Conservation (phyloP, 108 stramenopile genomes). For the Skeletonema menzelii region DNA sequence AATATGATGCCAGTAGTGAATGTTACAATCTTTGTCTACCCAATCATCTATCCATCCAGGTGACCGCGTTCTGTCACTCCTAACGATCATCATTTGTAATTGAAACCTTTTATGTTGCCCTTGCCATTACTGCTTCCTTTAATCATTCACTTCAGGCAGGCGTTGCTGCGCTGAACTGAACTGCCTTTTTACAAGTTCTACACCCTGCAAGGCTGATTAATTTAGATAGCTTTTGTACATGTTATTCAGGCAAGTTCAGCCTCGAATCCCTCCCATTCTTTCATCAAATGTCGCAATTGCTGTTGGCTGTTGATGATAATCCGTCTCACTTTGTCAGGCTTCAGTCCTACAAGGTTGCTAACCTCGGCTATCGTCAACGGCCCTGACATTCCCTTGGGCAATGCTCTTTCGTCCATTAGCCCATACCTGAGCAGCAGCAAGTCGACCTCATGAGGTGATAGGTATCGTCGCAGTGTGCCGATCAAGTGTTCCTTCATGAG, state of each 20-base stretch:
- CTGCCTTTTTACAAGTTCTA: no score
- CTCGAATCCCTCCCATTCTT: slow-evolving; percentile 74
- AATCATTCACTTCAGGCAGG: no score
- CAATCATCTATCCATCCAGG: no score
- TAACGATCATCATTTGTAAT: no score
- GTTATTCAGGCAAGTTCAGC: slow-evolving; percentile 41
- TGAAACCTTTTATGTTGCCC: no score
- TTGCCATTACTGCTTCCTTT: no score
- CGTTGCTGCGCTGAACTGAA: no score
- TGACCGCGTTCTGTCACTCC: no score
- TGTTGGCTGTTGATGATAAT: slow-evolving; percentile 70
- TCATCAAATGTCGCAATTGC: slow-evolving; percentile 58
- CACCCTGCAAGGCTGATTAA: no score
- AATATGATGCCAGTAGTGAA: not conserved
- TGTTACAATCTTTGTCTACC: no score
- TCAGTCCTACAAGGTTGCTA: slow-evolving; percentile 66
- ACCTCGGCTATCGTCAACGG: slow-evolving; percentile 83
- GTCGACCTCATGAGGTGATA: slow-evolving; percentile 60
- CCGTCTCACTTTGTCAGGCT: slow-evolving; percentile 81
- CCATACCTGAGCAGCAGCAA: slow-evolving; percentile 74
- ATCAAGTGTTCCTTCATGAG: slow-evolving; percentile 73
- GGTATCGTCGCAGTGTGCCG: slow-evolving; percentile 53
- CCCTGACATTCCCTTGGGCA: slow-evolving; percentile 53
- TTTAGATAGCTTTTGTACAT: not conserved
- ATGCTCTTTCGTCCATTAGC: slow-evolving; percentile 55